A percentile compares a stretch with the other conserved stretches of the same genome.
These are phyloP conservation scores for Turnera subulata DNA, from an alignment of 345 rosid genomes.

Conservation along the genomic window DNA sequence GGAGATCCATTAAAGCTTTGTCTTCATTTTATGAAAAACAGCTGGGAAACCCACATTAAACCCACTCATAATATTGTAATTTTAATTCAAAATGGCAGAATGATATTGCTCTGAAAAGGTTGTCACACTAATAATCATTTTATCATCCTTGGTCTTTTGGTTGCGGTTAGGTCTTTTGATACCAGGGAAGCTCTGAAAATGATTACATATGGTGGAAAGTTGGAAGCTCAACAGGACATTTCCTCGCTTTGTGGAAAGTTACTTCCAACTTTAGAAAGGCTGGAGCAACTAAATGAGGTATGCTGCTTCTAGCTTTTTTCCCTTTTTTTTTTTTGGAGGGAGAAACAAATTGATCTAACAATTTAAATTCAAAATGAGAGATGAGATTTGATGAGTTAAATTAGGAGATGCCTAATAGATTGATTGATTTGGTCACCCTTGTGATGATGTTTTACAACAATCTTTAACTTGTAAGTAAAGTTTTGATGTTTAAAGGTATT, in stretches of 20 bases:
- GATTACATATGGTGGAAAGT: constrained; percentile 37
- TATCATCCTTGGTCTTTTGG: not conserved
- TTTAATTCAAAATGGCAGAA: no score
- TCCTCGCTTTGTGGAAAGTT: constrained; percentile 52
- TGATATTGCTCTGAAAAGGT: no score
- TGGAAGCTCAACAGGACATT: constrained; percentile 40
- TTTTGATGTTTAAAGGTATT: no score
- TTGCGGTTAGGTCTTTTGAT: constrained; percentile 14
- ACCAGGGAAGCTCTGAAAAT: constrained; percentile 24
- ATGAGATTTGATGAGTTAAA: no score
- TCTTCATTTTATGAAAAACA: no score
- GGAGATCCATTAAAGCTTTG: not conserved
- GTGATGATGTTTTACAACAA: not conserved
- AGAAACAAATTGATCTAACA: not conserved
- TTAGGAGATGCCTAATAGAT: no score
- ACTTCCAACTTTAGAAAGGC: constrained; percentile 70
- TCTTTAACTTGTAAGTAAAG: no score
- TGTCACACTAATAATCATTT: not conserved
- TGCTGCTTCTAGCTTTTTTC: constrained; percentile 9
- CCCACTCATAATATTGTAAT: no score
- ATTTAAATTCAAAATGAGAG: not conserved
- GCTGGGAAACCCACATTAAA: no score
- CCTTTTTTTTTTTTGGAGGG: no score
- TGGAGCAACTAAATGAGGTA: constrained; percentile 83
- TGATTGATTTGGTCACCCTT: not conserved